phyloP scores from a whole-genome alignment of 2,329 filamentous ascomycete genomes.

The Huntiella bhutanensis region DNA sequence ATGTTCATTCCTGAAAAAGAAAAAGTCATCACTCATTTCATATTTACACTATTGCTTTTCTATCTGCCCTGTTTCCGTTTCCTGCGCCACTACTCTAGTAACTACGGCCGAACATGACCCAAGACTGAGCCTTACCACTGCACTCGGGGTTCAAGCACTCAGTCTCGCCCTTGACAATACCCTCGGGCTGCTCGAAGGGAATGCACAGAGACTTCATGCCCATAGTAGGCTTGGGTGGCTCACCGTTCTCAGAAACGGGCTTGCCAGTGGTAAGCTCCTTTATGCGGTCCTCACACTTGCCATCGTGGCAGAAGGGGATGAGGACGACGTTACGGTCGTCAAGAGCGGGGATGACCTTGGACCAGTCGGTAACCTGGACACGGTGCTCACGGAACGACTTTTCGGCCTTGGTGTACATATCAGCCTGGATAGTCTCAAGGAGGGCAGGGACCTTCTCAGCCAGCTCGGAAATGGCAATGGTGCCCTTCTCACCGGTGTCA shows the following conservation, averaged over 20 bases:
- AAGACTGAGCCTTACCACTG: slow-evolving; percentile 54
- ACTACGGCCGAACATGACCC: slow-evolving; percentile 80
- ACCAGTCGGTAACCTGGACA: slow-evolving; percentile 67
- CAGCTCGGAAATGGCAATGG: slow-evolving; percentile 57
- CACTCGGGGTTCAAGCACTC: slow-evolving; percentile 89
- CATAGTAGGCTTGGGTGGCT: slow-evolving; percentile 38
- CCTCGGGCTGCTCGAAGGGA: slow-evolving; percentile 66
- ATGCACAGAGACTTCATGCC: slow-evolving; percentile 56
- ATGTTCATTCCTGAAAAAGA: background rate
- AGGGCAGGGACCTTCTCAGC: slow-evolving; percentile 56
- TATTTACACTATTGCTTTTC: background rate
- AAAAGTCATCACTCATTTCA: background rate
- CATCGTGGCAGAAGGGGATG: slow-evolving; percentile 71
- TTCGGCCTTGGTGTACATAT: slow-evolving; percentile 63
- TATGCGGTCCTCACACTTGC: slow-evolving; percentile 78
- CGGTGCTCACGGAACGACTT: slow-evolving; percentile 63
- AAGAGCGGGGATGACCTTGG: slow-evolving; percentile 73
- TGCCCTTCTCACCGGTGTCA: slow-evolving; percentile 69
- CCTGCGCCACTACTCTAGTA: slow-evolving; percentile 24
- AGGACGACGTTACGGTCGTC: slow-evolving; percentile 85
- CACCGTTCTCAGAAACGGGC: slow-evolving; percentile 34
- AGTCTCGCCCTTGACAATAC: slow-evolving; percentile 59
- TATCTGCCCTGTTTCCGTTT: background rate
- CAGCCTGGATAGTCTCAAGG: slow-evolving; percentile 74
- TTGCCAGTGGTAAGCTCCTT: slow-evolving; percentile 78